phyloP scores from a whole-genome alignment of 345 rosid species.

The Physaria fendleri region DNA sequence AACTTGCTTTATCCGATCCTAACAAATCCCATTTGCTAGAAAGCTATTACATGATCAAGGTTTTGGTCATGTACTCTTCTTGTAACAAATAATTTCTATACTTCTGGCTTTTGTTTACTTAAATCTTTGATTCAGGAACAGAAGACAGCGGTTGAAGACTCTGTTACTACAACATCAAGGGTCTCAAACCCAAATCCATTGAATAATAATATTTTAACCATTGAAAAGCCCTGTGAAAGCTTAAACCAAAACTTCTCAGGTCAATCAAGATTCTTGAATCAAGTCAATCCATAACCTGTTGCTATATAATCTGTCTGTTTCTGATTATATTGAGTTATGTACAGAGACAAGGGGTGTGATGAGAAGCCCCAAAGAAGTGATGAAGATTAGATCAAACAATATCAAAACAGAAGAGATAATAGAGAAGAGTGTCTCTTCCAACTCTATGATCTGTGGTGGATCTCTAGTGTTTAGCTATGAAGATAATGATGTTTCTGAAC shows the following conservation, averaged over 20 bases:
- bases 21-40: conserved; percentile 66
- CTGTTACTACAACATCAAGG: conserved; percentile 32
- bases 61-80: conserved; percentile 18
- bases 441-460: conserved; percentile 63
- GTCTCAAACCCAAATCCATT: conserved; percentile 28
- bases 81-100: not conserved
- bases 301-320: not conserved
- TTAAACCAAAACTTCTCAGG: conserved; percentile 59
- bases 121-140: conserved; percentile 41
- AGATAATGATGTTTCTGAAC: conserved; percentile 42
- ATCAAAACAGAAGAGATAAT: conserved; percentile 43
- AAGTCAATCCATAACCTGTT: not conserved
- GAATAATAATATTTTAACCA: conserved; percentile 21
- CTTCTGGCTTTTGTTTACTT: conserved; percentile 5
- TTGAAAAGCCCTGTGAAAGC: conserved; percentile 48
- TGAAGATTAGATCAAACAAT: conserved; percentile 37
- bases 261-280: conserved; percentile 22
- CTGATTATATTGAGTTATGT: conserved; percentile 19
- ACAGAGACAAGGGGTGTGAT: conserved; percentile 50
- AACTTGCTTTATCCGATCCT: conserved; percentile 44
- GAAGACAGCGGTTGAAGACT: conserved; percentile 33
- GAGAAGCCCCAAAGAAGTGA: conserved; percentile 60
- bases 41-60: conserved; percentile 58
- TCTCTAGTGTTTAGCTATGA: conserved; percentile 51
- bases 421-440: conserved; percentile 58